phyloP scores from a whole-genome alignment of 1,139 yeast species.

The Kodamaea fungicola region DNA sequence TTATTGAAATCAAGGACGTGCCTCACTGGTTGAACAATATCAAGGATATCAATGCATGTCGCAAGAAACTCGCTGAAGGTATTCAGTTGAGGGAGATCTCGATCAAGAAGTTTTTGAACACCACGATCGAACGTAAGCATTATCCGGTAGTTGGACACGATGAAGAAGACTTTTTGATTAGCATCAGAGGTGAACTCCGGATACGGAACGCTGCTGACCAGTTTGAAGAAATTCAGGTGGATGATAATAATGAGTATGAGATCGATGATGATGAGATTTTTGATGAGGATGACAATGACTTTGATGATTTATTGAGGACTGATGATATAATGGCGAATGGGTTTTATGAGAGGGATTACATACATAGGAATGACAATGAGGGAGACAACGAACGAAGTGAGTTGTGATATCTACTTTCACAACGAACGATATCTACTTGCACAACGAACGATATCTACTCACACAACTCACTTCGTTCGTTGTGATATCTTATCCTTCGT shows the following conservation, averaged over 20 bases:
- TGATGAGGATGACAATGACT: conserved; percentile 6
- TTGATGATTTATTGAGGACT: conserved; percentile 4
- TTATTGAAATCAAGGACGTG: conserved; percentile 31
- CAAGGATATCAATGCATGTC: conserved; percentile 21
- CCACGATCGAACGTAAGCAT: conserved; percentile 25
- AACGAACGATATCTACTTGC: too few species aligned
- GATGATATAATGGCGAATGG: conserved; percentile 4
- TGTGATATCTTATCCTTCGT: too few species aligned
- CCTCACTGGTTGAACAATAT: conserved; percentile 28
- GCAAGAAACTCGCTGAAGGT: conserved; percentile 24
- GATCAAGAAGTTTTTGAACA: conserved; percentile 24
- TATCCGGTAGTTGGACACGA: conserved; percentile 19
- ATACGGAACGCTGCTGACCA: background rate
- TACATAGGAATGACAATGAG: background rate
- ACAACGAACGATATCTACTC: too few species aligned
- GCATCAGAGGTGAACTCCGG: background rate
- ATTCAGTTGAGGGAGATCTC: conserved; percentile 26
- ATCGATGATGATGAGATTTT: conserved; percentile 5
- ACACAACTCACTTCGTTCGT: too few species aligned
- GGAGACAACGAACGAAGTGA: too few species aligned
- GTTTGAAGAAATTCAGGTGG: background rate
- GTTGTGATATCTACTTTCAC: too few species aligned
- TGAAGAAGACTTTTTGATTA: background rate
- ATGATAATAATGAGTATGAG: background rate
- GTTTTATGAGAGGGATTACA: conserved; percentile 4